These are phyloP conservation scores for Apiospora marii DNA, from an alignment of 2,329 filamentous ascomycete species.

Conservation along the genomic window DNA sequence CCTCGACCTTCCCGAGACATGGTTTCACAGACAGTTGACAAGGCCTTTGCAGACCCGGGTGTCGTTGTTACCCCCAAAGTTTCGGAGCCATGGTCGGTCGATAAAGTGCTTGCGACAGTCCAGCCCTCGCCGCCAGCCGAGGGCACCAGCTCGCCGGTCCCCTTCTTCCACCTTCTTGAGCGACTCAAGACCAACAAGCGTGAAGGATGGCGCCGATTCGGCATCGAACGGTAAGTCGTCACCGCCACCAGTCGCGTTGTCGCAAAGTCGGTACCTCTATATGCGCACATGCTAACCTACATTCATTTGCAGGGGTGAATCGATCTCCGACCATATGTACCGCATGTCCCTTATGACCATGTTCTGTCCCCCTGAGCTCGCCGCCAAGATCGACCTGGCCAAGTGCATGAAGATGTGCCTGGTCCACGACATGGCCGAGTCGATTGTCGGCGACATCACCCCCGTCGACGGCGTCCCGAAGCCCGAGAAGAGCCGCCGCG, in stretches of 20 bases:
- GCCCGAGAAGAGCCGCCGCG: constrained; percentile 86
- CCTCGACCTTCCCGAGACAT: neutral
- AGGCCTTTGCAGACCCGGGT: constrained; percentile 40
- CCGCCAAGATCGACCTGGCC: constrained; percentile 74
- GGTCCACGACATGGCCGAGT: constrained; percentile 97
- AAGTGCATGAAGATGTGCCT: constrained; percentile 96
- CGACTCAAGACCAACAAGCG: constrained; percentile 95
- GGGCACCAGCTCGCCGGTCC: constrained; percentile 75
- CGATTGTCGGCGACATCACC: constrained; percentile 95
- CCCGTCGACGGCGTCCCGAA: constrained; percentile 88
- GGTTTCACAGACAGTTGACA: constrained; percentile 10
- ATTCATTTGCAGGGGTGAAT: constrained; percentile 72
- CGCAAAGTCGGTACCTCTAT: neutral
- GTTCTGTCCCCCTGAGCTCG: constrained; percentile 81
- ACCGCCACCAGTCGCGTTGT: neutral
- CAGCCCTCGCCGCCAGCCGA: constrained; percentile 64
- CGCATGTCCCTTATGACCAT: constrained; percentile 97
- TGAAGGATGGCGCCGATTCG: constrained; percentile 93
- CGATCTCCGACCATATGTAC: constrained; percentile 99
- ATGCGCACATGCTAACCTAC: neutral
- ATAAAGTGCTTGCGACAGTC: constrained; percentile 71
- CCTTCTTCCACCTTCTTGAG: constrained; percentile 95
- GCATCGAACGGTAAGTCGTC: constrained; percentile 65
- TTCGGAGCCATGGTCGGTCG: constrained; percentile 60
- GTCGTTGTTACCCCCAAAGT: constrained; percentile 49